phyloP scores from a whole-genome alignment of 495 filamentous ascomycete species.

The Podospora didyma region DNA sequence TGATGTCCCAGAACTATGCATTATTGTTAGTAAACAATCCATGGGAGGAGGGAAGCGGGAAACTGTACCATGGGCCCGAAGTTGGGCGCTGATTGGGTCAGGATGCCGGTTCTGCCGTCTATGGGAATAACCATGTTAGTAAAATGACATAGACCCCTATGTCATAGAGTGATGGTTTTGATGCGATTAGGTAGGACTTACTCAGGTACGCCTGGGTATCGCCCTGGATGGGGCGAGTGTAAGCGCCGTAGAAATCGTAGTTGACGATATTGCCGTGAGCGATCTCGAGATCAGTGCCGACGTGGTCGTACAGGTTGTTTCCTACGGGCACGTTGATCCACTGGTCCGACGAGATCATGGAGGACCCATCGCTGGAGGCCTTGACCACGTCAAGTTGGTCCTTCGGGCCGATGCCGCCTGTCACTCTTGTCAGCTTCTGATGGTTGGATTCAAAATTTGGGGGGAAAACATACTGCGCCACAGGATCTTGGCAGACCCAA shows the following conservation, averaged over 20 bases:
- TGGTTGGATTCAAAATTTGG: too few species aligned
- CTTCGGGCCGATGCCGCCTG: slow-evolving; percentile 52
- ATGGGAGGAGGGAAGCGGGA: not conserved
- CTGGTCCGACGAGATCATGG: slow-evolving; percentile 39
- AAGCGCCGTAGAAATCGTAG: slow-evolving; percentile 59
- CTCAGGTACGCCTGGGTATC: slow-evolving; percentile 29
- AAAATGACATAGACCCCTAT: not conserved
- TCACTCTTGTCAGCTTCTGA: too few species aligned
- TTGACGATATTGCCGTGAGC: slow-evolving; percentile 50
- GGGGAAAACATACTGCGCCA: slow-evolving; percentile 24
- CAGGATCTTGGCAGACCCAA: slow-evolving; percentile 64
- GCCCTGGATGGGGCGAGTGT: slow-evolving; percentile 31
- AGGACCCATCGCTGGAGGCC: slow-evolving; percentile 42
- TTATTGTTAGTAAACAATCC: not conserved
- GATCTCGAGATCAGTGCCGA: slow-evolving; percentile 60
- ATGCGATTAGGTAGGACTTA: slow-evolving; percentile 5
- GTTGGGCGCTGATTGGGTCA: slow-evolving; percentile 61
- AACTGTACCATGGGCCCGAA: slow-evolving; percentile 47
- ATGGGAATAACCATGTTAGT: slow-evolving; percentile 14
- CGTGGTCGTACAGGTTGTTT: slow-evolving; percentile 64
- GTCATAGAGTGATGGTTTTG: too few species aligned
- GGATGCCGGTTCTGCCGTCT: slow-evolving; percentile 50
- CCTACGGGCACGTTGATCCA: slow-evolving; percentile 73
- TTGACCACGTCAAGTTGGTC: slow-evolving; percentile 52
- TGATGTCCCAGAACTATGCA: slow-evolving; percentile 46